These are phyloP conservation scores for Cyberlindnera xylosilytica DNA, from an alignment of 805 yeast species.

Conservation along the genomic window DNA sequence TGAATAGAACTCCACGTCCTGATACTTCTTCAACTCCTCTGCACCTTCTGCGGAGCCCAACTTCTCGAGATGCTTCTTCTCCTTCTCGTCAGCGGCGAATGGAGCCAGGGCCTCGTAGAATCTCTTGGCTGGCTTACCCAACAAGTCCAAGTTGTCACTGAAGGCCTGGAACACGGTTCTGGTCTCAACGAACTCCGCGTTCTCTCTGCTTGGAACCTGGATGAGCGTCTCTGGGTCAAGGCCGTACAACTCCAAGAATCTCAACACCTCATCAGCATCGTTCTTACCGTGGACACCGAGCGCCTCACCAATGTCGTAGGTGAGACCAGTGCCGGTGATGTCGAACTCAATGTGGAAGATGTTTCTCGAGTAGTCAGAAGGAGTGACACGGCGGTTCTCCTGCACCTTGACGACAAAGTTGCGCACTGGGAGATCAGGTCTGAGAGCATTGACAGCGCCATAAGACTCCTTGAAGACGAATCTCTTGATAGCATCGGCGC, in stretches of 20 bases:
- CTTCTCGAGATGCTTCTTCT: constrained; percentile 57
- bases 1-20: constrained; percentile 78
- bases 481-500: constrained; percentile 59
- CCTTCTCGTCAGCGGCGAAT: constrained; percentile 66
- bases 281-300: constrained; percentile 93
- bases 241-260: constrained; percentile 70
- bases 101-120: constrained; percentile 82
- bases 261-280: constrained; percentile 56
- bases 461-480: constrained; percentile 82
- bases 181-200: constrained; percentile 53
- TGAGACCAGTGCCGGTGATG: constrained; percentile 83
- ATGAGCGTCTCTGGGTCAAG: constrained; percentile 66
- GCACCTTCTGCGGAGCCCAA: constrained; percentile 81
- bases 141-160: constrained; percentile 76
- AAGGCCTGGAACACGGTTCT: constrained; percentile 83
- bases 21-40: constrained; percentile 74
- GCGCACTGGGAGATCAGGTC: constrained; percentile 87
- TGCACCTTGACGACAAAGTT: constrained; percentile 87
- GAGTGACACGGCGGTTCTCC: constrained; percentile 90
- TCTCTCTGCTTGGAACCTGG: constrained; percentile 67
- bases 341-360: constrained; percentile 97
- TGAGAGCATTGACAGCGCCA: constrained; percentile 50
- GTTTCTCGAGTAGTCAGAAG: constrained; percentile 84
- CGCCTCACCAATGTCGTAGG: constrained; percentile 94
- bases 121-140: constrained; percentile 94